A percentile compares a stretch with the other conserved stretches of the same genome.
These are phyloP conservation scores for Nissolia schottii DNA, from an alignment of 306 rosid species.

Conservation along the genomic window DNA sequence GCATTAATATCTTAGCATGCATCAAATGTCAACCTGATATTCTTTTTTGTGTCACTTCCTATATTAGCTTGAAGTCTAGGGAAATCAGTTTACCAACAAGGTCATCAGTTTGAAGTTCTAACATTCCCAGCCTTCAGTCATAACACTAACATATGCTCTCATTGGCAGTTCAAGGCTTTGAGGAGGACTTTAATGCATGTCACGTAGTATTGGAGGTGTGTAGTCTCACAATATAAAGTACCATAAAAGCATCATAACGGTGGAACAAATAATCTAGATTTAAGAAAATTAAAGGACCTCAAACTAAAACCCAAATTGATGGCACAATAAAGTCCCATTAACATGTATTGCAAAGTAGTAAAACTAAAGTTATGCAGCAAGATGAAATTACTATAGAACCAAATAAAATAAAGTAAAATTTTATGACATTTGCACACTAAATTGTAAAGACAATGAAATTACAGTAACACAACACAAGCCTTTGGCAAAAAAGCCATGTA, in stretches of 20 bases:
- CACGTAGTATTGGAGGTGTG: neutral
- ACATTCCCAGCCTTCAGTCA: neutral
- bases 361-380: neutral
- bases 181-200: neutral
- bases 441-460: neutral
- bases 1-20: neutral
- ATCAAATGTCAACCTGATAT: constrained; percentile 7
- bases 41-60: neutral
- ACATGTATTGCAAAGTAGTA: neutral
- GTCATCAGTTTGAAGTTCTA: constrained; percentile 1
- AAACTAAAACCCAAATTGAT: neutral
- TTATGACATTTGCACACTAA: neutral
- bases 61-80: neutral
- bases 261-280: neutral
- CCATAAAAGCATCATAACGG: neutral
- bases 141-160: neutral
- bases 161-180: neutral
- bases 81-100: neutral
- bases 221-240: neutral
- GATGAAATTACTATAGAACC: constrained; percentile 13
- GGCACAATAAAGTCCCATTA: neutral
- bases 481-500: neutral
- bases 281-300: neutral
- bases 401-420: neutral
- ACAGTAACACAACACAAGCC: neutral